phyloP scores from a whole-genome alignment of 2,329 filamentous ascomycete species.

The Sphaerostilbella broomeana region DNA sequence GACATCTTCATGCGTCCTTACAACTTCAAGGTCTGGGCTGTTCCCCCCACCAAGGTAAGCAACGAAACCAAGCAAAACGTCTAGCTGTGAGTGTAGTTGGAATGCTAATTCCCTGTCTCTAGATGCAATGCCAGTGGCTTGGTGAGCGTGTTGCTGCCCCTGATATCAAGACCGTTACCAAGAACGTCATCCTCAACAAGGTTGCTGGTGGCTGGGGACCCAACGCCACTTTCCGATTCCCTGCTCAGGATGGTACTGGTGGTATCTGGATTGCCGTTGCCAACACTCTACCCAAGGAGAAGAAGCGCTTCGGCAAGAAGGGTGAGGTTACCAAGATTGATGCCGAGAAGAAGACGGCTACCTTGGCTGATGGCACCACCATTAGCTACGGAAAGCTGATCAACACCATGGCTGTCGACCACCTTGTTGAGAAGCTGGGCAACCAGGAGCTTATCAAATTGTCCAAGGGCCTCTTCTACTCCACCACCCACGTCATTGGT shows the following conservation, averaged over 20 bases:
- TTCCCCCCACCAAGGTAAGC: conserved; percentile 87
- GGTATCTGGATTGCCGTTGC: conserved; percentile 99
- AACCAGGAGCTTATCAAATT: conserved; percentile 76
- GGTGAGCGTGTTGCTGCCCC: conserved; percentile 97
- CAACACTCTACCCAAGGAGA: conserved; percentile 84
- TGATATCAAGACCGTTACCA: conserved; percentile 86
- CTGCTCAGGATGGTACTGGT: conserved; percentile 88
- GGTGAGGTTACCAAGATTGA: conserved; percentile 82
- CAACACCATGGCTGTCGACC: conserved; percentile 94
- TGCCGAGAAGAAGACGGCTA: conserved; percentile 75
- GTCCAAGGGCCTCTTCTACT: conserved; percentile 92
- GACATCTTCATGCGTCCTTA: conserved; percentile 98
- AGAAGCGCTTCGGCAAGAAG: conserved; percentile 81
- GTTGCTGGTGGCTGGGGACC: conserved; percentile 96
- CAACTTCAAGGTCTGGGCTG: conserved; percentile 99
- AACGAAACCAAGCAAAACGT: background rate
- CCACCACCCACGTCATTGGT: conserved; percentile 93
- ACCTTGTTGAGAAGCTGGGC: conserved; percentile 78
- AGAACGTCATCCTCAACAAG: conserved; percentile 94
- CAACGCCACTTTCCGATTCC: conserved; percentile 97
- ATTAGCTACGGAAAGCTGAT: conserved; percentile 89
- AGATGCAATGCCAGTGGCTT: conserved; percentile 99
- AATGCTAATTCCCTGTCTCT: conserved; percentile 1
- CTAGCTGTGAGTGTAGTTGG: background rate
- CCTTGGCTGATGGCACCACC: conserved; percentile 75